phyloP scores from a whole-genome alignment of 192 early-diverging fungal genomes.

The Coemansia reversa region DNA sequence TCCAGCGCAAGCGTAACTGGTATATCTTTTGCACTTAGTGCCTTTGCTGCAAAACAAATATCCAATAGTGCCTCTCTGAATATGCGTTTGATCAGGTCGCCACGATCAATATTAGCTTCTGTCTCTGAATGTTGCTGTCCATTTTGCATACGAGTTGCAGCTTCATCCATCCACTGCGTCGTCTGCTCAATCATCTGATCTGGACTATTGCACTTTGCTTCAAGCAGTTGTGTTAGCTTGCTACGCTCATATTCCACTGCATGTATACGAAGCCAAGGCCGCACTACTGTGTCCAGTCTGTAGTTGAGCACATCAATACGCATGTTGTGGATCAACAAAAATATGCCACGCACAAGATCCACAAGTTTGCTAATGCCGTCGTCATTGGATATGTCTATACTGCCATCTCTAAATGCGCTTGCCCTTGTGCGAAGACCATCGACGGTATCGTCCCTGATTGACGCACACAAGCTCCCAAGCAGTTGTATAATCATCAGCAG shows the following conservation, averaged over 20 bases:
- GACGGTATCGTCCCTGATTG: constrained; percentile 22
- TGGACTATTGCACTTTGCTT: background rate
- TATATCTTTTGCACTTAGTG: constrained; percentile 1
- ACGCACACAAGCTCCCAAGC: constrained; percentile 36
- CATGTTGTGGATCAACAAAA: constrained; percentile 31
- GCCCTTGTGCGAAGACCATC: constrained; percentile 4
- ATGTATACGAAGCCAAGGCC: constrained; percentile 41
- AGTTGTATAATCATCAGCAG: constrained; percentile 15
- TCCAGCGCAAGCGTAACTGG: constrained; percentile 33
- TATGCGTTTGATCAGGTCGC: constrained; percentile 13
- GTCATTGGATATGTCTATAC: background rate
- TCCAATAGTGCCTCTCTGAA: constrained; percentile 39
- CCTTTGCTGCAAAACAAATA: constrained; percentile 28
- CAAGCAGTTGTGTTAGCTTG: constrained; percentile 22
- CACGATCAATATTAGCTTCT: background rate
- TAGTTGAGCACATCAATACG: constrained; percentile 42
- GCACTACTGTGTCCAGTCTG: constrained; percentile 34
- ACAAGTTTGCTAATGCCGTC: constrained; percentile 4
- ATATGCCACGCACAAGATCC: constrained; percentile 10
- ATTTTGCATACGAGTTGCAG: constrained; percentile 6
- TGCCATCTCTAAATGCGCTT: too few species aligned
- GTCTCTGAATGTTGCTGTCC: background rate
- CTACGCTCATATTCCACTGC: constrained; percentile 39
- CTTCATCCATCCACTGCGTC: constrained; percentile 29
- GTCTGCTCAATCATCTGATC: constrained; percentile 5